A percentile compares a stretch with the other conserved stretches of the same genome.
Evolutionary conservation across 2,329 filamentous ascomycete genomes (phyloP).

Genomic region (Plectosphaerella plurivora): DNA sequence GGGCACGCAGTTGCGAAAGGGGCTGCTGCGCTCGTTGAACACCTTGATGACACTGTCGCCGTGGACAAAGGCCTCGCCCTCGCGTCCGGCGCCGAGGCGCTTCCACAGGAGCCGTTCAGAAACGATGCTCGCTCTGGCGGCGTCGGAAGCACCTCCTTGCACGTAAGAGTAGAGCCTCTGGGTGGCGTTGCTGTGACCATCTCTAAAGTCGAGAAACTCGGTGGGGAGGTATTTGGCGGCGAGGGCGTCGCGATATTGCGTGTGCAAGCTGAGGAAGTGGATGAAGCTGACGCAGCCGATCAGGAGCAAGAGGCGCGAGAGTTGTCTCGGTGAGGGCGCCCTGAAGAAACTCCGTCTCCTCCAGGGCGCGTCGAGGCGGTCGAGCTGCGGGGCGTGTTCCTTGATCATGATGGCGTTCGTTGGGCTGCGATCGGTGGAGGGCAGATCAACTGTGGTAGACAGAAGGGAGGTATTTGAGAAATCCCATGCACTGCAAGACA

Average conservation of each 20-base stretch:
- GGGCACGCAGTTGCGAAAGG: conserved; percentile 25
- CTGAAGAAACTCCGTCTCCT: background rate
- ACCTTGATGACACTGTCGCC: conserved; percentile 23
- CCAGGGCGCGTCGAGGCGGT: conserved; percentile 3
- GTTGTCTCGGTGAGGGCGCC: background rate
- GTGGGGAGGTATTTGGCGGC: conserved; percentile 10
- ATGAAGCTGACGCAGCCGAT: conserved; percentile 4
- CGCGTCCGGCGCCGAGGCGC: conserved; percentile 20
- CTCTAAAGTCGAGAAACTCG: background rate
- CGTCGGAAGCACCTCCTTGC: background rate
- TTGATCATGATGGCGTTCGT: background rate
- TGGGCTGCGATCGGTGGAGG: too few relatives aligned
- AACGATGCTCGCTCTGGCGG: conserved; percentile 9
- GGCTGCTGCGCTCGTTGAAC: conserved; percentile 17
- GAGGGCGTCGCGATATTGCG: conserved; percentile 7
- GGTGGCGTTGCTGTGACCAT: background rate
- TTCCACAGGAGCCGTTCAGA: conserved; percentile 19
- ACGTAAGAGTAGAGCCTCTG: background rate
- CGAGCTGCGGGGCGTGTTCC: conserved; percentile 6
- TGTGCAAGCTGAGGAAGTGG: conserved; percentile 7
- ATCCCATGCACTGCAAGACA: too few relatives aligned
- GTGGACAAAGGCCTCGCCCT: conserved; percentile 23
- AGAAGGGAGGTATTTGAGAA: too few relatives aligned
- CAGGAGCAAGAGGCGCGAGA: conserved; percentile 4
- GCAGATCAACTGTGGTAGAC: too few relatives aligned